These are phyloP conservation scores for Hordeum marinum DNA, from an alignment of 176 grass and related monocot genomes.

Conservation along the genomic window DNA sequence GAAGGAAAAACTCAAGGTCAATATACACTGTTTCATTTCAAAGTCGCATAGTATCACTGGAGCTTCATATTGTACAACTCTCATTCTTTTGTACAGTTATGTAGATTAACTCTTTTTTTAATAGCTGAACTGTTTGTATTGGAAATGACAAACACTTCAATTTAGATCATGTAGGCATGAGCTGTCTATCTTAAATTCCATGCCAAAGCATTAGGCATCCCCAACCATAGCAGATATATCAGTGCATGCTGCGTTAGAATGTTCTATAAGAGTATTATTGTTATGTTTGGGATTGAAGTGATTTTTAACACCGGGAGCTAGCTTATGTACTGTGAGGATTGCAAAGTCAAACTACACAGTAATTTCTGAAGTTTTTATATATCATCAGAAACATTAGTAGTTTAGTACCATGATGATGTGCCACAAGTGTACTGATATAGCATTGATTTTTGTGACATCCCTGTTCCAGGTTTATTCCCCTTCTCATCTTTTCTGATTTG, in stretches of 20 bases:
- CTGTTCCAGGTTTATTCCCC: background rate
- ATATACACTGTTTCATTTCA: slow-evolving; percentile 33
- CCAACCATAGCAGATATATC: background rate
- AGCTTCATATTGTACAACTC: background rate
- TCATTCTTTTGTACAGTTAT: slow-evolving; percentile 28
- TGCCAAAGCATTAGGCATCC: background rate
- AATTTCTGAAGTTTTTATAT: background rate
- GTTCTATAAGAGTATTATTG: background rate
- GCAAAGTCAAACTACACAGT: background rate
- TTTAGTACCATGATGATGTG: background rate
- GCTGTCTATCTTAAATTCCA: background rate
- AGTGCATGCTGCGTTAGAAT: background rate
- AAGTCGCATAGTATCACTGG: slow-evolving; percentile 2
- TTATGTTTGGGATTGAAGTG: background rate
- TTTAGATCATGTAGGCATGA: background rate
- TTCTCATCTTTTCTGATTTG: background rate
- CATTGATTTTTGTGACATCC: background rate
- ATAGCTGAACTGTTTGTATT: slow-evolving; percentile 17
- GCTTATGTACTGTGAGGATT: background rate
- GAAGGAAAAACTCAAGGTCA: slow-evolving; percentile 35
- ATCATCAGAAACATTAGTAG: background rate
- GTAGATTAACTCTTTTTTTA: slow-evolving; percentile 23
- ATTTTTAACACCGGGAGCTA: background rate
- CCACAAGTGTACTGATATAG: background rate
- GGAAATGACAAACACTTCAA: background rate